These are phyloP conservation scores for Fusarium nodosum DNA, from an alignment of 2,329 filamentous ascomycete genomes.

Conservation along the genomic window DNA sequence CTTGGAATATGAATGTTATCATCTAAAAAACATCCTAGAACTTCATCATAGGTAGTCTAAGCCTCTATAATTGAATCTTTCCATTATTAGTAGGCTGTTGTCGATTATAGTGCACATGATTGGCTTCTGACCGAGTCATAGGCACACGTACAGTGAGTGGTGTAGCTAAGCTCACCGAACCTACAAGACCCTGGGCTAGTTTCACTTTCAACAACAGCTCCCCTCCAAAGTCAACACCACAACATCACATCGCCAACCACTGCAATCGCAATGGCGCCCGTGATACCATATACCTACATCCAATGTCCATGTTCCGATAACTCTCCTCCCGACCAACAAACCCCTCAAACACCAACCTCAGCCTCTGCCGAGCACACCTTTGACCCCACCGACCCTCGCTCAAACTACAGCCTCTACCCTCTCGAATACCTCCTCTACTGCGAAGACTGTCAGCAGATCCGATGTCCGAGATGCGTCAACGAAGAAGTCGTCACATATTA, in stretches of 20 bases:
- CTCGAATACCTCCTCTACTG: conserved; percentile 96
- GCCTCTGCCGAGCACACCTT: conserved; percentile 81
- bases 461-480: conserved; percentile 89
- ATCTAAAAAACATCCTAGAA: background rate
- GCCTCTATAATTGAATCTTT: background rate
- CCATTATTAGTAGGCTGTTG: background rate
- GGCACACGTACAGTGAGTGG: no score
- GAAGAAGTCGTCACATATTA: conserved; percentile 97
- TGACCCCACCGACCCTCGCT: conserved; percentile 84
- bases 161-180: conserved; percentile 34
- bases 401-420: conserved; percentile 93
- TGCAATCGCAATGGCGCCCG: conserved; percentile 67
- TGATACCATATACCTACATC: conserved; percentile 74
- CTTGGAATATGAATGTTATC: no score
- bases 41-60: background rate
- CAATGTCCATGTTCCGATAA: conserved; percentile 74
- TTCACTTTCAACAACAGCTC: conserved; percentile 43
- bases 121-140: conserved; percentile 27
- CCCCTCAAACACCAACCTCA: conserved; percentile 51
- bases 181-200: conserved; percentile 22
- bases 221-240: conserved; percentile 29
- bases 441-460: conserved; percentile 96
- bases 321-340: conserved; percentile 52
- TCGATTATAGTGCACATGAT: conserved; percentile 11
- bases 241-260: conserved; percentile 15